phyloP scores from a whole-genome alignment of 192 early-diverging fungal genomes.

The Pilaira anomala region DNA sequence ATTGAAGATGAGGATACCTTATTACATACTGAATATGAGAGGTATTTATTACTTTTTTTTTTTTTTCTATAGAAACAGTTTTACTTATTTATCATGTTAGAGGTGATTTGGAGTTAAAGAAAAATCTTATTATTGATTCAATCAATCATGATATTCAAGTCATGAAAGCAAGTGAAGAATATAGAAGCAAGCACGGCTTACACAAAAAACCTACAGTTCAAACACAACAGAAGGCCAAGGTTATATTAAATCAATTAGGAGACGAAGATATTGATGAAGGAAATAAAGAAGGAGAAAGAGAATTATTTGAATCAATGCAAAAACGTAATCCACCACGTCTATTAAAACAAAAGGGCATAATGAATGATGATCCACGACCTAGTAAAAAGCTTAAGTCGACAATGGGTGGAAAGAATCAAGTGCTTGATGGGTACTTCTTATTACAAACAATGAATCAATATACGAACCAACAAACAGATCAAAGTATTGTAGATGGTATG shows the following conservation, averaged over 20 bases:
- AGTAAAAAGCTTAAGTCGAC: too few relatives aligned
- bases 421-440: too few relatives aligned
- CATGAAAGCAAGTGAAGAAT: conserved; percentile 20
- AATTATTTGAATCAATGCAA: background rate
- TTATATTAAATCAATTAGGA: conserved; percentile 1
- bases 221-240: background rate
- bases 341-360: too few relatives aligned
- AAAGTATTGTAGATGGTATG: conserved; percentile 14
- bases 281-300: background rate
- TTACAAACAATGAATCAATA: too few relatives aligned
- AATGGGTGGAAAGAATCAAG: too few relatives aligned
- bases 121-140: conserved; percentile 16
- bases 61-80: too few relatives aligned
- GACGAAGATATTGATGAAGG: background rate
- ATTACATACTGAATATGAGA: background rate
- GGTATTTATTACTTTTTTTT: too few relatives aligned
- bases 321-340: background rate
- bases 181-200: conserved; percentile 30
- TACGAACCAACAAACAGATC: too few relatives aligned
- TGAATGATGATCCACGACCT: too few relatives aligned
- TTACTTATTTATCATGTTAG: too few relatives aligned
- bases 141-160: conserved; percentile 18
- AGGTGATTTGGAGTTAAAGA: conserved; percentile 14
- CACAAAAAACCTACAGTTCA: conserved; percentile 28
- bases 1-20: background rate